A percentile compares a stretch with the other conserved stretches of the same genome.
Conservation (phyloP, 306 rosid genomes). For the Erythrophleum fordii region DNA sequence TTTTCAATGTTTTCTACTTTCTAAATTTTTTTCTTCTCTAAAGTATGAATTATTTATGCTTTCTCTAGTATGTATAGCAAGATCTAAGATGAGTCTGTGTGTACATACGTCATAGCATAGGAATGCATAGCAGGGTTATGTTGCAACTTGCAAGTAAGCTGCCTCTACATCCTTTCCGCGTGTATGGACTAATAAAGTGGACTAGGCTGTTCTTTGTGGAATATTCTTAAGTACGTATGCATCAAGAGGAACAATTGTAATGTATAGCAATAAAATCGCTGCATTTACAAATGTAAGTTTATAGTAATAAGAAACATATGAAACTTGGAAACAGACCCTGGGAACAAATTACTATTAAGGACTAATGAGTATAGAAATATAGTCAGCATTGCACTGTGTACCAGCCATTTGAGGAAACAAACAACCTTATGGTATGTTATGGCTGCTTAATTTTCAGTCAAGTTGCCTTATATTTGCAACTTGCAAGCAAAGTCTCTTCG, state of each 20-base stretch:
- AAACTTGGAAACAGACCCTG: slow-evolving; percentile 1
- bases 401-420: slow-evolving; percentile 1
- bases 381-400: not conserved
- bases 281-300: slow-evolving; percentile 19
- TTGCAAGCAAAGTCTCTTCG: not conserved
- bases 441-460: slow-evolving; percentile 23
- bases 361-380: slow-evolving; percentile 13
- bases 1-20: slow-evolving; percentile 28
- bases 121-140: slow-evolving; percentile 25
- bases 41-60: not conserved
- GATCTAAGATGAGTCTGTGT: slow-evolving; percentile 22
- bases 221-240: slow-evolving; percentile 9
- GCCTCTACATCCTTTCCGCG: not conserved
- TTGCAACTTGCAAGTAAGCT: slow-evolving; percentile 13
- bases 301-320: slow-evolving; percentile 8
- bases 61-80: slow-evolving; percentile 24
- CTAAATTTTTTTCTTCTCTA: not conserved
- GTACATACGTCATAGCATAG: not conserved
- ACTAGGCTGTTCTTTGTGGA: slow-evolving; percentile 19
- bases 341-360: slow-evolving; percentile 4
- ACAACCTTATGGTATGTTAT: not conserved
- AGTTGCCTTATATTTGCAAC: slow-evolving; percentile 31
- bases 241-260: not conserved
- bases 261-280: not conserved
- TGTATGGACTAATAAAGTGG: not conserved